A percentile compares a stretch with the other conserved stretches of the same genome.
These are phyloP conservation scores for Pyrenula aspistea DNA, from an alignment of 495 filamentous ascomycete species.

Conservation along the genomic window DNA sequence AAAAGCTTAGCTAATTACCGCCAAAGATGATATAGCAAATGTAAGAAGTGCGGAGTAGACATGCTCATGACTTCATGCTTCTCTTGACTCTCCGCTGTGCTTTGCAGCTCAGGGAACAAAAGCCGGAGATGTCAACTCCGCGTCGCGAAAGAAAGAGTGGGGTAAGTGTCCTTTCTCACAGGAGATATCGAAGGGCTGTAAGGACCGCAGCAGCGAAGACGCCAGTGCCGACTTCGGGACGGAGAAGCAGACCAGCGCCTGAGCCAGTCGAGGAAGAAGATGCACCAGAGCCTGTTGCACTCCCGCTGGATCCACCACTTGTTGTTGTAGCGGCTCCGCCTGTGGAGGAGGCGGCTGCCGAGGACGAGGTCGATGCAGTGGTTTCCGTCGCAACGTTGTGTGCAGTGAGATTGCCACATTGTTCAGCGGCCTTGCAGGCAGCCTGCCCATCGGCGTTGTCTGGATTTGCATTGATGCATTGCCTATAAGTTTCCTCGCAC, in stretches of 20 bases:
- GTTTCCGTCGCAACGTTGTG: slow-evolving; percentile 16
- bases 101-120: not conserved
- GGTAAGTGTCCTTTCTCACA: too few relatives aligned
- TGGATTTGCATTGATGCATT: slow-evolving; percentile 37
- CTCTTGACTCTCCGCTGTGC: not conserved
- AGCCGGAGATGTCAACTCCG: not conserved
- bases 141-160: not conserved
- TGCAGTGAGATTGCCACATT: slow-evolving; percentile 38
- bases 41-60: not conserved
- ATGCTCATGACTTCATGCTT: not conserved
- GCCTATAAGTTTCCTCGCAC: slow-evolving; percentile 34
- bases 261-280: slow-evolving; percentile 18
- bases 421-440: slow-evolving; percentile 25
- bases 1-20: not conserved
- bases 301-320: slow-evolving; percentile 14
- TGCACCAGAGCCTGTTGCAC: slow-evolving; percentile 13
- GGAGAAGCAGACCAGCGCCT: slow-evolving; percentile 22
- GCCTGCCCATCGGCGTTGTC: slow-evolving; percentile 30
- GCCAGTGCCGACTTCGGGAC: slow-evolving; percentile 36
- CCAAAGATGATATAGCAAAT: not conserved
- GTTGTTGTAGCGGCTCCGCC: slow-evolving; percentile 9
- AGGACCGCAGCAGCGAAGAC: slow-evolving; percentile 34
- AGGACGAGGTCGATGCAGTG: slow-evolving; percentile 8
- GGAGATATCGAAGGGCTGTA: slow-evolving; percentile 33
- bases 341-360: slow-evolving; percentile 11